These are phyloP conservation scores for Fusarium luffae DNA, from an alignment of 2,329 filamentous ascomycete genomes.

Conservation along the genomic window DNA sequence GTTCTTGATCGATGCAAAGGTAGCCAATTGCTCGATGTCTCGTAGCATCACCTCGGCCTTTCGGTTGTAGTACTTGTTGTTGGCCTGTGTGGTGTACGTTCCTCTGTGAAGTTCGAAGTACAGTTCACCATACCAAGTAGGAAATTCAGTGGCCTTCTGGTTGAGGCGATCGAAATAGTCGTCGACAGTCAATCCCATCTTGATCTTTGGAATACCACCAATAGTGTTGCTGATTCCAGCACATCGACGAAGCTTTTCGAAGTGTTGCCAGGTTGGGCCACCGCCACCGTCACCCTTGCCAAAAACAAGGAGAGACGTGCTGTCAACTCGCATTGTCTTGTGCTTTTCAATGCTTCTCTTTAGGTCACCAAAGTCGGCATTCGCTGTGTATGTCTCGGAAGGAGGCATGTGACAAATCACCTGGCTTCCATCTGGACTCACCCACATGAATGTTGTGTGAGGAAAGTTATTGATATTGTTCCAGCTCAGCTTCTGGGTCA, in stretches of 20 bases:
- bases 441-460: constrained; percentile 99
- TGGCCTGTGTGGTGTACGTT: constrained; percentile 96
- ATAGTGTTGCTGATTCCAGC: constrained; percentile 90
- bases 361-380: constrained; percentile 94
- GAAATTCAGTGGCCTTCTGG: constrained; percentile 80
- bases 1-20: constrained; percentile 80
- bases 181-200: constrained; percentile 90
- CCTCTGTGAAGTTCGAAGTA: constrained; percentile 98
- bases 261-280: constrained; percentile 90
- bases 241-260: constrained; percentile 93
- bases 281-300: constrained; percentile 97
- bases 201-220: constrained; percentile 82
- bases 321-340: constrained; percentile 94
- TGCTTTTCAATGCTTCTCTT: constrained; percentile 90
- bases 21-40: constrained; percentile 88
- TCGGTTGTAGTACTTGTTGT: constrained; percentile 96
- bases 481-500: constrained; percentile 99
- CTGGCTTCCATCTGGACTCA: constrained; percentile 92
- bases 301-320: constrained; percentile 90
- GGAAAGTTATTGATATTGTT: constrained; percentile 99
- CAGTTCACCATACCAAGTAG: constrained; percentile 97
- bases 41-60: constrained; percentile 86
- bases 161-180: constrained; percentile 92
- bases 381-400: constrained; percentile 92
- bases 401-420: constrained; percentile 98